A percentile compares a stretch with the other conserved stretches of the same genome.
These are phyloP conservation scores for Hyaloperonospora brassicae DNA, from an alignment of 352 stramenopile species.

Conservation along the genomic window DNA sequence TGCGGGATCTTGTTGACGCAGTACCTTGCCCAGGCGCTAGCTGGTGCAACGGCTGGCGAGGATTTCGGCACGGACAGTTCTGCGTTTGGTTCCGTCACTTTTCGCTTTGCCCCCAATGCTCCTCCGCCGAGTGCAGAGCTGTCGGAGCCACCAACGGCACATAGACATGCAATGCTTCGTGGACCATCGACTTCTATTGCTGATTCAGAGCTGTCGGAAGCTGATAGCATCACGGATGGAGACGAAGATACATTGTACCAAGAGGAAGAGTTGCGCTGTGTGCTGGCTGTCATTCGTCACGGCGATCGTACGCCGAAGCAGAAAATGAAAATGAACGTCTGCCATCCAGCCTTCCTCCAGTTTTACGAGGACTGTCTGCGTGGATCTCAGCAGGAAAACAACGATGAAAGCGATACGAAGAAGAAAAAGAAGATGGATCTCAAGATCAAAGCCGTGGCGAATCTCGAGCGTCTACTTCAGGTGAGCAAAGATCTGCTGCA, in stretches of 20 bases:
- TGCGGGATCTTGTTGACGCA: slow-evolving; percentile 90
- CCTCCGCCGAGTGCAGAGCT: slow-evolving; percentile 40
- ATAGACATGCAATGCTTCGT: slow-evolving; percentile 24
- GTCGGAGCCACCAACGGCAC: slow-evolving; percentile 42
- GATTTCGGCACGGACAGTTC: slow-evolving; percentile 45
- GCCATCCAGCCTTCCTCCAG: slow-evolving; percentile 83
- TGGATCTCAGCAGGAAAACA: slow-evolving; percentile 25
- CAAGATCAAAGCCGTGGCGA: slow-evolving; percentile 81
- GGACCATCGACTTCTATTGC: slow-evolving; percentile 23
- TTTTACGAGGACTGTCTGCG: slow-evolving; percentile 62
- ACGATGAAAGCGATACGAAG: slow-evolving; percentile 19
- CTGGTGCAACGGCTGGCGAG: slow-evolving; percentile 25
- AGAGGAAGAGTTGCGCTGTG: slow-evolving; percentile 96
- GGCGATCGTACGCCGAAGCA: slow-evolving; percentile 99
- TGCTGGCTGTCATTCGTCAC: slow-evolving; percentile 98
- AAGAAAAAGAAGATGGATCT: slow-evolving; percentile 72
- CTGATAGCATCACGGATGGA: slow-evolving; percentile 21
- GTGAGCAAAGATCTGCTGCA: slow-evolving; percentile 72
- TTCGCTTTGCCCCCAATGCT: slow-evolving; percentile 45
- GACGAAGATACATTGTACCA: slow-evolving; percentile 31
- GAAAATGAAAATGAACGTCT: slow-evolving; percentile 97
- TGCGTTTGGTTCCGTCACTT: slow-evolving; percentile 55
- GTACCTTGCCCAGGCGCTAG: slow-evolving; percentile 63
- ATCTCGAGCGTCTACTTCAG: slow-evolving; percentile 67
- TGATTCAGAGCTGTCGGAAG: slow-evolving; percentile 22